Percentiles rank a stretch among this genome's conserved stretches.
These are phyloP conservation scores for Aureobasidium musti DNA, from an alignment of 2,329 filamentous ascomycete species.

Conservation along the genomic window DNA sequence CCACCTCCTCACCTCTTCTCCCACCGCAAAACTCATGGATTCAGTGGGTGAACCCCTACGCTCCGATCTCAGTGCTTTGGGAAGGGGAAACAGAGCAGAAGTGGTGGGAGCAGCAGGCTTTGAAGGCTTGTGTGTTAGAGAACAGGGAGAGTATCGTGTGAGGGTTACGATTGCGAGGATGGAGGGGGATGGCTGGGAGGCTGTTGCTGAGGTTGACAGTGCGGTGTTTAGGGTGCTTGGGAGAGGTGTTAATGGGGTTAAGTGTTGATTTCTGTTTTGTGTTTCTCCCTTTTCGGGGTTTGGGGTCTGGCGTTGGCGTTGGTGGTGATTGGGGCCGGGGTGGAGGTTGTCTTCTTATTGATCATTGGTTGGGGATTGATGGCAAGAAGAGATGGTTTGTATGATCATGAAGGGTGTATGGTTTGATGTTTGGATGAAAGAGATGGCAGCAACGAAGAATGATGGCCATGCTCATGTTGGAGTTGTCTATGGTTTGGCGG, in stretches of 20 bases:
- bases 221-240: slow-evolving; percentile 5
- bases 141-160: not conserved
- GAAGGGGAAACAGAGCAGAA: not conserved
- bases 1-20: not conserved
- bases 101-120: slow-evolving; percentile 2
- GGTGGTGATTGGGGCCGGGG: not conserved
- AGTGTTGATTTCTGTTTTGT: not conserved
- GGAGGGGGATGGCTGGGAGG: slow-evolving; percentile 15
- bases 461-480: not conserved
- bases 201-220: slow-evolving; percentile 18
- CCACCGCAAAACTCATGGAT: slow-evolving; percentile 18
- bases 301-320: not conserved
- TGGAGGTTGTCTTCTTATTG: not conserved
- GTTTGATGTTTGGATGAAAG: not conserved
- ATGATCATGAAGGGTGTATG: not conserved
- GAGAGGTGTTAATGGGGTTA: slow-evolving; percentile 1
- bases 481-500: too few species aligned
- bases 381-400: not conserved
- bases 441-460: not conserved
- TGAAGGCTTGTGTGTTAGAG: slow-evolving; percentile 11
- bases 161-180: slow-evolving; percentile 9
- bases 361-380: not conserved
- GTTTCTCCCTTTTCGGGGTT: not conserved
- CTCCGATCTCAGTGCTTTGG: not conserved
- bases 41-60: not conserved